phyloP scores from a whole-genome alignment of 257 asterid genomes.

The Ballota nigra region DNA sequence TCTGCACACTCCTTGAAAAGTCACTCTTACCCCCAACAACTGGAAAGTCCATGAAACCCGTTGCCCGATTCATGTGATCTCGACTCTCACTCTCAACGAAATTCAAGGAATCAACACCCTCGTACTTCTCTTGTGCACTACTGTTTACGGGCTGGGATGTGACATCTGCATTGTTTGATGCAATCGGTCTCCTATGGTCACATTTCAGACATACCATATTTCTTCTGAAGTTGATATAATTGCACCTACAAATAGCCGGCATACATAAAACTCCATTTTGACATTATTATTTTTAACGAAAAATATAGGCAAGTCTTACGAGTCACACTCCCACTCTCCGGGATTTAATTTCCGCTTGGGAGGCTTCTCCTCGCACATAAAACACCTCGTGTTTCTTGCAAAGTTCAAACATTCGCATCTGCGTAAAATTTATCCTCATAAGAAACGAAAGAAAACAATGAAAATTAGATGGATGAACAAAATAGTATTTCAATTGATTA shows the following conservation, averaged over 20 bases:
- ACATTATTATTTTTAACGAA: neutral
- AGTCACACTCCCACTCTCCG: constrained; percentile 99
- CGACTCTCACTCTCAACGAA: constrained; percentile 35
- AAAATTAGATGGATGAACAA: neutral
- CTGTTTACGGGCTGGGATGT: constrained; percentile 29
- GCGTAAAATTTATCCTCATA: constrained; percentile 30
- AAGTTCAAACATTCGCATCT: constrained; percentile 90
- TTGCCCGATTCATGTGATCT: constrained; percentile 25
- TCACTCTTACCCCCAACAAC: constrained; percentile 73
- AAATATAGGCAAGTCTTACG: constrained; percentile 49
- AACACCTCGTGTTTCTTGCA: constrained; percentile 80
- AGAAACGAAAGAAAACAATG: constrained; percentile 12
- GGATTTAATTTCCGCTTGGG: constrained; percentile 67
- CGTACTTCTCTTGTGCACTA: constrained; percentile 22
- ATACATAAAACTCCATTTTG: neutral
- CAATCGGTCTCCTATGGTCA: constrained; percentile 74
- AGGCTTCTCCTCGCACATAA: constrained; percentile 79
- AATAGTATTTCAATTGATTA: constrained; percentile 13
- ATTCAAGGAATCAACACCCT: constrained; percentile 22
- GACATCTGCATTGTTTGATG: constrained; percentile 25
- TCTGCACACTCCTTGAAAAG: constrained; percentile 42
- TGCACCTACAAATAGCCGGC: constrained; percentile 54
- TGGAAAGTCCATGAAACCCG: constrained; percentile 59
- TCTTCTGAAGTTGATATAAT: constrained; percentile 79
- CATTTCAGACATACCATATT: constrained; percentile 91